Conservation (phyloP, 805 yeast genomes). For the Ogataea philodendri region DNA sequence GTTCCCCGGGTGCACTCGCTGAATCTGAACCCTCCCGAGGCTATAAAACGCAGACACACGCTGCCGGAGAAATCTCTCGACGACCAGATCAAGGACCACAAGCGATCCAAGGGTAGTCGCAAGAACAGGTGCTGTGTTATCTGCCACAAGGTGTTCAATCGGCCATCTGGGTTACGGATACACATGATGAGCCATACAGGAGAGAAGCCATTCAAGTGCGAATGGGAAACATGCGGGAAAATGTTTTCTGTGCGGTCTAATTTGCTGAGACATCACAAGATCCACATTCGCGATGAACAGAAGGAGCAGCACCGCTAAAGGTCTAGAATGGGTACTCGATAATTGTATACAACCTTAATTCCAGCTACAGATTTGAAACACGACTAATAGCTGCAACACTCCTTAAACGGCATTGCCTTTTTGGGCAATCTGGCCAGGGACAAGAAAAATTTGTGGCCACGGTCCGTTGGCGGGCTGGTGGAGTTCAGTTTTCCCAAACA, state of each 20-base stretch:
- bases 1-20: constrained; percentile 15
- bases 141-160: constrained; percentile 74
- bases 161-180: constrained; percentile 79
- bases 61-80: constrained; percentile 10
- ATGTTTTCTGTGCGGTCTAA: constrained; percentile 75
- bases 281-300: constrained; percentile 44
- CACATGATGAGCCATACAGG: constrained; percentile 81
- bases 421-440: too few relatives aligned
- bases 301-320: too few relatives aligned
- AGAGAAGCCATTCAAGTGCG: constrained; percentile 68
- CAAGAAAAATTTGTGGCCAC: too few relatives aligned
- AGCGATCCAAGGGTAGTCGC: constrained; percentile 7
- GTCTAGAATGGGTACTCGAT: too few relatives aligned
- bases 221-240: constrained; percentile 64
- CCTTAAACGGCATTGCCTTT: too few relatives aligned
- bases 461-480: too few relatives aligned
- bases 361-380: too few relatives aligned
- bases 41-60: constrained; percentile 16
- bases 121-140: constrained; percentile 39
- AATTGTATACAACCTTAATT: too few relatives aligned
- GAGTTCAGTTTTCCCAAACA: too few relatives aligned
- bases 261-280: constrained; percentile 72
- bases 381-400: too few relatives aligned
- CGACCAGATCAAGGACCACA: constrained; percentile 1
- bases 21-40: not conserved